phyloP scores from a whole-genome alignment of 495 filamentous ascomycete species.

The Mytilinidion resinicola region DNA sequence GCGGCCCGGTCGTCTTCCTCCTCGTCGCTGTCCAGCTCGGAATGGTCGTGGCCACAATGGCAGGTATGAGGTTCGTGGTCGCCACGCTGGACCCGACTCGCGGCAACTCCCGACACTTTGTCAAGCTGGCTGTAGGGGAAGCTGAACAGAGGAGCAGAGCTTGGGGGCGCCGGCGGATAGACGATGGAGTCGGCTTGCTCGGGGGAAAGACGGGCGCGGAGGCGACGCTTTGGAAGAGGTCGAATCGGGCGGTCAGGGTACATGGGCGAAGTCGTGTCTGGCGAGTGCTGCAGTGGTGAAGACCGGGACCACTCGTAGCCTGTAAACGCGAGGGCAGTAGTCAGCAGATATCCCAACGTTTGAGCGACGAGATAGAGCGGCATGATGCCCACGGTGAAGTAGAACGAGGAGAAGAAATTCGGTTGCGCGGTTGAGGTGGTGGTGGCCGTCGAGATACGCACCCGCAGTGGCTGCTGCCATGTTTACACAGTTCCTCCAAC shows the following conservation, averaged over 20 bases:
- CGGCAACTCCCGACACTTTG: constrained; percentile 32
- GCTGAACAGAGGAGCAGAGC: constrained; percentile 65
- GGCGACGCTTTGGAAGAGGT: constrained; percentile 78
- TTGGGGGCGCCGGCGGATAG: constrained; percentile 66
- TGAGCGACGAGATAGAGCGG: neutral
- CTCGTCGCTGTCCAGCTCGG: constrained; percentile 33
- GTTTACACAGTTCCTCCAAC: constrained; percentile 2
- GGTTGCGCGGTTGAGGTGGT: constrained; percentile 8
- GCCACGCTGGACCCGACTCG: constrained; percentile 29
- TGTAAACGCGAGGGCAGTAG: constrained; percentile 13
- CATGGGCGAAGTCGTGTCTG: constrained; percentile 66
- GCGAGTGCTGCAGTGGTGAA: constrained; percentile 42
- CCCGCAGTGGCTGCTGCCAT: constrained; percentile 30
- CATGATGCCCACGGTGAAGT: constrained; percentile 1
- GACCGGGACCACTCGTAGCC: constrained; percentile 31
- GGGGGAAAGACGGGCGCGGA: constrained; percentile 77
- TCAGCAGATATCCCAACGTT: constrained; percentile 10
- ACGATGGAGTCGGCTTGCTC: constrained; percentile 76
- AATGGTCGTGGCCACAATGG: constrained; percentile 26
- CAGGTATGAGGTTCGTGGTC: constrained; percentile 30
- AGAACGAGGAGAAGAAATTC: neutral
- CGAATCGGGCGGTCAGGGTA: constrained; percentile 89
- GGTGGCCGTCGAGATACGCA: constrained; percentile 11
- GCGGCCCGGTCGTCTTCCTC: constrained; percentile 24
- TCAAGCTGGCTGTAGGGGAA: constrained; percentile 54